phyloP scores from a whole-genome alignment of 2,329 filamentous ascomycete species.

The Whalleya microplaca region DNA sequence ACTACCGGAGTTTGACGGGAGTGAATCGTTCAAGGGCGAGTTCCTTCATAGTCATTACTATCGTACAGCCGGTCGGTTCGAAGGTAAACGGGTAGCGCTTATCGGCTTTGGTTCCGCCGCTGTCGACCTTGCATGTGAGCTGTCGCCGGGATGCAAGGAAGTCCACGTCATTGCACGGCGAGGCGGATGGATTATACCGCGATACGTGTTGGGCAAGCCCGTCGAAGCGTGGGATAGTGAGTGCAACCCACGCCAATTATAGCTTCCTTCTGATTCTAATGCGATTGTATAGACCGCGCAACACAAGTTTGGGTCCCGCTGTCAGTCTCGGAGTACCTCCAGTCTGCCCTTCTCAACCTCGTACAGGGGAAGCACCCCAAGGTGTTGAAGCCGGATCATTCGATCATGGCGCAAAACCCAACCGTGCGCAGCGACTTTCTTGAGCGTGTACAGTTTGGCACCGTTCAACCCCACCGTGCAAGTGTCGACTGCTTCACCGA shows the following conservation, averaged over 20 bases:
- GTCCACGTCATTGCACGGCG: conserved; percentile 43
- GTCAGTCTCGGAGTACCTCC: conserved; percentile 33
- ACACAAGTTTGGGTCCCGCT: conserved; percentile 36
- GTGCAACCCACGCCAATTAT: conserved; percentile 6
- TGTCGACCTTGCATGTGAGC: conserved; percentile 44
- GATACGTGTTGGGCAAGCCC: conserved; percentile 42
- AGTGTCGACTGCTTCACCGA: conserved; percentile 36
- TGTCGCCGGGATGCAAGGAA: conserved; percentile 38
- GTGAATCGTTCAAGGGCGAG: conserved; percentile 38
- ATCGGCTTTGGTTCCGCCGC: conserved; percentile 44
- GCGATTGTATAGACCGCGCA: conserved; percentile 26
- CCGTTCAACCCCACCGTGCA: conserved; percentile 39
- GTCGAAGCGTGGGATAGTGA: conserved; percentile 42
- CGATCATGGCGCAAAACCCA: conserved; percentile 40
- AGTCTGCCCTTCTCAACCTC: conserved; percentile 36
- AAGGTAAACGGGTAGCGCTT: conserved; percentile 42
- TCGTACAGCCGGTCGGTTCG: conserved; percentile 38
- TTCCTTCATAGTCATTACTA: conserved; percentile 45
- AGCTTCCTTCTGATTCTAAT: neutral
- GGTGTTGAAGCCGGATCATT: conserved; percentile 39
- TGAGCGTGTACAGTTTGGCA: conserved; percentile 38
- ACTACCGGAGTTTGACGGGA: conserved; percentile 37
- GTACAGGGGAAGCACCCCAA: conserved; percentile 38
- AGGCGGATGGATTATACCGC: conserved; percentile 44
- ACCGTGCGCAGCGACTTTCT: conserved; percentile 40